phyloP scores from a whole-genome alignment of 2,329 filamentous ascomycete species.

The Trichothecium sympodiale region DNA sequence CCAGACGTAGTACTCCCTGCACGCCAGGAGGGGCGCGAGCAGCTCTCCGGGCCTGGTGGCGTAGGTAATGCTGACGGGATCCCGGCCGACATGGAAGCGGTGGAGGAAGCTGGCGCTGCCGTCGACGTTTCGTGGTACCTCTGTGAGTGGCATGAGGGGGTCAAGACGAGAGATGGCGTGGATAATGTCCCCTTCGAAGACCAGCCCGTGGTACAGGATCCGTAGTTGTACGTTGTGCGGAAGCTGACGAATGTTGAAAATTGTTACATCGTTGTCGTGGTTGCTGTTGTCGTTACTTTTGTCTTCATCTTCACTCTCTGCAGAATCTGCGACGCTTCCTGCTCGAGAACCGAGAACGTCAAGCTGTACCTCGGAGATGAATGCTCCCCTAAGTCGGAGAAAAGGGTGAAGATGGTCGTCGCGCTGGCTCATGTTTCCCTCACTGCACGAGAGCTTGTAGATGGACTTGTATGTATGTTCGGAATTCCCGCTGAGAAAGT shows the following conservation, averaged over 20 bases:
- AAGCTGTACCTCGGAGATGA: background rate
- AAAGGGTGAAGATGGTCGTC: background rate
- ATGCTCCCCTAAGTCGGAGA: background rate
- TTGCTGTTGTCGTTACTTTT: too few relatives aligned
- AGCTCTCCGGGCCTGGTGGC: constrained; percentile 22
- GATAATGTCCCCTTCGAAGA: constrained; percentile 21
- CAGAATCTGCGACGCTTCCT: too few relatives aligned
- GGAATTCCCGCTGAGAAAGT: background rate
- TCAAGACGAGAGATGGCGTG: constrained; percentile 36
- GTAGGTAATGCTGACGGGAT: constrained; percentile 18
- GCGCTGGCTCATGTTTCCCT: background rate
- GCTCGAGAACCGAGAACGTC: too few relatives aligned
- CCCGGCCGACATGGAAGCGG: constrained; percentile 26
- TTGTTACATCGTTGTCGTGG: too few relatives aligned
- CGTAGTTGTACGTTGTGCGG: constrained; percentile 15
- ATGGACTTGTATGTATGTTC: background rate
- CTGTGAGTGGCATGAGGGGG: constrained; percentile 11
- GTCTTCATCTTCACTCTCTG: too few relatives aligned
- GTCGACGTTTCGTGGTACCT: constrained; percentile 7
- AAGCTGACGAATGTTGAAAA: constrained; percentile 10
- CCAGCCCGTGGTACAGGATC: constrained; percentile 25
- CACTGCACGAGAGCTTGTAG: background rate
- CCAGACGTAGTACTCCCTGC: constrained; percentile 26
- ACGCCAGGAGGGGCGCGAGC: constrained; percentile 27
- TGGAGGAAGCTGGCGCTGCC: constrained; percentile 14